These are phyloP conservation scores for Rehmannia glutinosa DNA, from an alignment of 257 asterid species.

Conservation along the genomic window DNA sequence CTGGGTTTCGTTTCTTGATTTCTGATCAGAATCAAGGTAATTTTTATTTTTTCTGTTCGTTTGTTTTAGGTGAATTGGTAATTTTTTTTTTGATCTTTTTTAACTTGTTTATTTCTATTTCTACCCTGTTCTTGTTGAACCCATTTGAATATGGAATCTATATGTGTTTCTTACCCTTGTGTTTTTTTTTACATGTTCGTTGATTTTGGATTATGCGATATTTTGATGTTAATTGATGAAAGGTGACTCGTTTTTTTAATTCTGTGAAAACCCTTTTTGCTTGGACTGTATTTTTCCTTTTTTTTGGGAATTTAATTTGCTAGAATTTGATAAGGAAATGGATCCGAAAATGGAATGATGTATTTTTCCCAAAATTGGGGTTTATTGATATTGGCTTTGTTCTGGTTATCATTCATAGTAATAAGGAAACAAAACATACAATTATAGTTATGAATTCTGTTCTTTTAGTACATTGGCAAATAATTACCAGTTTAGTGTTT, in stretches of 20 bases:
- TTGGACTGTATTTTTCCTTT: conserved; percentile 1
- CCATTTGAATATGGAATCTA: neutral
- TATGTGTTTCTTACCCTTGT: neutral
- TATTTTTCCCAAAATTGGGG: neutral
- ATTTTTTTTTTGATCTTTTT: neutral
- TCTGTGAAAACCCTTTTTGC: conserved; percentile 11
- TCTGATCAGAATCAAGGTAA: conserved; percentile 18
- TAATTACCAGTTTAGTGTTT: neutral
- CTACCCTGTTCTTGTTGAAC: too few species aligned
- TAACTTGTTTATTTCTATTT: neutral
- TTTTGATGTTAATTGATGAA: conserved; percentile 7
- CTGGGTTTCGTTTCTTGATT: conserved; percentile 25
- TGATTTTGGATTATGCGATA: too few species aligned
- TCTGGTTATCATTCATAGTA: conserved; percentile 1
- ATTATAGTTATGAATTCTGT: neutral
- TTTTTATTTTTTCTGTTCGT: too few species aligned
- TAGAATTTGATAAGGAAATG: conserved; percentile 9
- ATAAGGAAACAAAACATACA: neutral
- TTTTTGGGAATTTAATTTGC: conserved; percentile 3
- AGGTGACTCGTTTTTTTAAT: neutral
- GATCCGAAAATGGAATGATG: conserved; percentile 17
- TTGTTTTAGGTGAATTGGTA: conserved; percentile 30
- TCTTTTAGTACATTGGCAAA: neutral
- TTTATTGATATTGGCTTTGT: neutral
- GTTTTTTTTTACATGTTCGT: neutral